These are phyloP conservation scores for Cupressus sempervirens DNA, from an alignment of 75 land plant genomes.

Conservation along the genomic window DNA sequence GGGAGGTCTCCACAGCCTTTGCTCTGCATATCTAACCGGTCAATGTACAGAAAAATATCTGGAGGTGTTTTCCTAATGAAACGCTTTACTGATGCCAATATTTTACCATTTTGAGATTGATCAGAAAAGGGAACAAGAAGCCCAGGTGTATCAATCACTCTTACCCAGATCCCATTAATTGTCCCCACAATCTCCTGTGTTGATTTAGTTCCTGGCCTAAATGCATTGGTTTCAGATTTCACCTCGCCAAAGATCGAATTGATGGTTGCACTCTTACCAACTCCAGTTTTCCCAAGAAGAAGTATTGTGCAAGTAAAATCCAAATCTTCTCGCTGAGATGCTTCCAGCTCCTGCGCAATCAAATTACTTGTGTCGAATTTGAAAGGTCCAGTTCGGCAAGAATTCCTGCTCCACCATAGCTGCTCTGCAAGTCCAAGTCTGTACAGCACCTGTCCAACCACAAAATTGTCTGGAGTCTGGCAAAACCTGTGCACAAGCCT, in stretches of 20 bases:
- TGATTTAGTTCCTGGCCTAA: slow-evolving; percentile 26
- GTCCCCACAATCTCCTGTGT: slow-evolving; percentile 39
- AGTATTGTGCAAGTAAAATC: slow-evolving; percentile 54
- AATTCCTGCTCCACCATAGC: slow-evolving; percentile 24
- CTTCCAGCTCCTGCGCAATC: slow-evolving; percentile 46
- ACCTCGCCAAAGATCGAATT: slow-evolving; percentile 54
- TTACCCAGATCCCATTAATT: slow-evolving; percentile 44
- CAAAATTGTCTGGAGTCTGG: slow-evolving; percentile 50
- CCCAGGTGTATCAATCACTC: slow-evolving; percentile 57
- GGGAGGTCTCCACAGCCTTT: slow-evolving; percentile 47
- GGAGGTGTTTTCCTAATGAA: slow-evolving; percentile 50
- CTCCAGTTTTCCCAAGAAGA: slow-evolving; percentile 62
- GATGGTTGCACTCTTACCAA: slow-evolving; percentile 61
- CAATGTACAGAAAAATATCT: slow-evolving; percentile 47
- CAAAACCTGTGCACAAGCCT: slow-evolving; percentile 52
- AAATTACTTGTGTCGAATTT: slow-evolving; percentile 48
- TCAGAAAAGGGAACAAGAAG: slow-evolving; percentile 27
- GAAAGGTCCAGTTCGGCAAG: slow-evolving; percentile 29
- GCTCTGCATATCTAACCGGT: slow-evolving; percentile 51
- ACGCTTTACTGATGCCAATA: slow-evolving; percentile 39
- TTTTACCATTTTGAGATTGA: slow-evolving; percentile 37
- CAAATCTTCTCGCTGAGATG: slow-evolving; percentile 34
- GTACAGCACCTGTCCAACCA: slow-evolving; percentile 52
- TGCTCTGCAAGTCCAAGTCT: slow-evolving; percentile 49
- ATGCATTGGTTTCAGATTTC: slow-evolving; percentile 45